Evolutionary conservation across 2,329 filamentous ascomycete genomes (phyloP).

Genomic region (Arthrobotrys conoides): DNA sequence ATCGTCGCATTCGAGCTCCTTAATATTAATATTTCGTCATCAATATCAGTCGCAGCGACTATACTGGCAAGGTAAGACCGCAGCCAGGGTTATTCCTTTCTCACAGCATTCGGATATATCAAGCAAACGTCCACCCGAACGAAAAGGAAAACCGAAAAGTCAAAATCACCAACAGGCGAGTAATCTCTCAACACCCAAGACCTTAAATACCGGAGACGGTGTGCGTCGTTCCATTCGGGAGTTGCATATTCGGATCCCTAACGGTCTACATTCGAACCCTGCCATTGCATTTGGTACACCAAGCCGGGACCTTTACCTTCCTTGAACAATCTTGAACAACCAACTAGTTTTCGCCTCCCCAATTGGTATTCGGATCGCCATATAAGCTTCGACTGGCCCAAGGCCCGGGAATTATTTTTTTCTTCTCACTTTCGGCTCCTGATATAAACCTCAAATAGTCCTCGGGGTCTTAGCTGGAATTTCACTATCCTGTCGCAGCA

Average conservation of each 20-base stretch:
- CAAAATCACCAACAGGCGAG: conserved; percentile 30
- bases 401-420: conserved; percentile 37
- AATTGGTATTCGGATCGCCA: conserved; percentile 43
- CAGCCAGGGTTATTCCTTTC: conserved; percentile 28
- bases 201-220: conserved; percentile 39
- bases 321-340: conserved; percentile 51
- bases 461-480: conserved; percentile 17
- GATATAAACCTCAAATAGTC: conserved; percentile 21
- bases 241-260: conserved; percentile 56
- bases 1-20: conserved; percentile 25
- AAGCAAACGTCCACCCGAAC: conserved; percentile 36
- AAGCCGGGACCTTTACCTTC: conserved; percentile 40
- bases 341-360: conserved; percentile 47
- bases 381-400: conserved; percentile 43
- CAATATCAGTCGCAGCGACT: conserved; percentile 39
- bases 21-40: conserved; percentile 19
- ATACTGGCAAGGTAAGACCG: conserved; percentile 29
- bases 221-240: conserved; percentile 48
- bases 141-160: conserved; percentile 24
- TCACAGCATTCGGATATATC: conserved; percentile 36
- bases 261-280: conserved; percentile 34
- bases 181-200: conserved; percentile 31
- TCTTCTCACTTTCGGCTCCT: conserved; percentile 12
- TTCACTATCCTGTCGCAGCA: conserved; percentile 56
- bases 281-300: conserved; percentile 42